phyloP scores from a whole-genome alignment of 1,284 basidiomycete genomes.

The Phenoliferia sp. region DNA sequence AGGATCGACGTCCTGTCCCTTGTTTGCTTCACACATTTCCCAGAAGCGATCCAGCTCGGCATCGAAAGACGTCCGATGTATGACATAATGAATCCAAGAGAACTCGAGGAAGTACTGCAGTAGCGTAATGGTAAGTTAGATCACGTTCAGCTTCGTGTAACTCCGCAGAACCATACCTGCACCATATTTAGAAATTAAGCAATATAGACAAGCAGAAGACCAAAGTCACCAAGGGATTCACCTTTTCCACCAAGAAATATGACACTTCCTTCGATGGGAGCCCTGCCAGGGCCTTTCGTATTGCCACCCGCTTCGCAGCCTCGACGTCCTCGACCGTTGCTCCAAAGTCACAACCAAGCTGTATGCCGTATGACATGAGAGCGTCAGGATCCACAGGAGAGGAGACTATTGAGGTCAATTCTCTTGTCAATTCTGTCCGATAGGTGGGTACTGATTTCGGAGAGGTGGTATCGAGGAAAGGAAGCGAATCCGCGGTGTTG shows the following conservation, averaged over 20 bases:
- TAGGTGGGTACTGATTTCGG: slow-evolving; percentile 3
- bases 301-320: background rate
- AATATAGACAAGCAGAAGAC: too few relatives aligned
- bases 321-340: slow-evolving; percentile 7
- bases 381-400: slow-evolving; percentile 12
- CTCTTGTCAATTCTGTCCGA: slow-evolving; percentile 17
- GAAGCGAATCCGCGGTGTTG: slow-evolving; percentile 15
- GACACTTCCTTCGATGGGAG: slow-evolving; percentile 10
- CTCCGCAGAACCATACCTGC: too few relatives aligned
- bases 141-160: too few relatives aligned
- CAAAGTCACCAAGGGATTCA: background rate
- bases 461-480: slow-evolving; percentile 14
- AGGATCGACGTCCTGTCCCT: slow-evolving; percentile 24
- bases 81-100: slow-evolving; percentile 10
- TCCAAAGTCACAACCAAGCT: slow-evolving; percentile 14
- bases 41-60: slow-evolving; percentile 29
- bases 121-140: background rate
- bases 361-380: background rate
- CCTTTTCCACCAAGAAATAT: slow-evolving; percentile 1
- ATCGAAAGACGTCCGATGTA: slow-evolving; percentile 7
- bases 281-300: background rate
- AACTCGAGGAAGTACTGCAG: slow-evolving; percentile 2
- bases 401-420: slow-evolving; percentile 16
- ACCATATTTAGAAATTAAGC: too few relatives aligned
- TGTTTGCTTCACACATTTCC: slow-evolving; percentile 26